Conservation (phyloP, 208 protist genomes). For the Leishmania braziliensis region DNA sequence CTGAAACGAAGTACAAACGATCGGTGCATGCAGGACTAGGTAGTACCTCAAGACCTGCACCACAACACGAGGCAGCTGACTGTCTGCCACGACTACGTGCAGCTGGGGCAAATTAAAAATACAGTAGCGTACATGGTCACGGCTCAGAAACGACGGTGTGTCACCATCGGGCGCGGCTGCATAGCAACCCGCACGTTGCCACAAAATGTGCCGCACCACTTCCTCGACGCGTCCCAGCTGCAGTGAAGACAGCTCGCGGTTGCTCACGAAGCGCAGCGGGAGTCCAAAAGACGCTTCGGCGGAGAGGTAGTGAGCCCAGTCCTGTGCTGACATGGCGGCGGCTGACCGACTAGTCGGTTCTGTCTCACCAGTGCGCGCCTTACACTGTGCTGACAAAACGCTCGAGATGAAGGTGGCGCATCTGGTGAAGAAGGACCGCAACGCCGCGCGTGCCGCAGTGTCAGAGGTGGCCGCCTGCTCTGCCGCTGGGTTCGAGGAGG, state of each 20-base stretch:
- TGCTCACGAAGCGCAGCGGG: slow-evolving; percentile 22
- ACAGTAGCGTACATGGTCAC: slow-evolving; percentile 4
- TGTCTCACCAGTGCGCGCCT: background rate
- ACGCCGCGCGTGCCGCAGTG: slow-evolving; percentile 1
- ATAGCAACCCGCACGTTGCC: background rate
- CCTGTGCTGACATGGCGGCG: slow-evolving; percentile 9
- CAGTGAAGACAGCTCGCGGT: background rate
- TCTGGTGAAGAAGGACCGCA: slow-evolving; percentile 23
- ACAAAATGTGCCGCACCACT: slow-evolving; percentile 18
- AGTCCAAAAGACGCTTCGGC: slow-evolving; percentile 19
- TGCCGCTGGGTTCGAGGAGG: background rate
- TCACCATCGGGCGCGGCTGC: background rate
- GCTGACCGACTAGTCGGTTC: background rate
- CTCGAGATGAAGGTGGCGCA: slow-evolving; percentile 22
- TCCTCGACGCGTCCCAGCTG: slow-evolving; percentile 24
- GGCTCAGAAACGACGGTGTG: background rate
- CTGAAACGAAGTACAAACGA: slow-evolving; percentile 21
- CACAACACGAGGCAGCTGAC: slow-evolving; percentile 8
- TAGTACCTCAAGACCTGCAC: slow-evolving; percentile 25
- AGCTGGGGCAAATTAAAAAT: slow-evolving; percentile 20
- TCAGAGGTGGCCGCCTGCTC: background rate
- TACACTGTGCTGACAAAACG: slow-evolving; percentile 14
- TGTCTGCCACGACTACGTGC: slow-evolving; percentile 18
- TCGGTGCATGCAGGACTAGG: slow-evolving; percentile 28
- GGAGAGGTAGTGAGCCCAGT: slow-evolving; percentile 26